Conservation (phyloP, 352 stramenopile species). For the Pythium folliculosum region DNA sequence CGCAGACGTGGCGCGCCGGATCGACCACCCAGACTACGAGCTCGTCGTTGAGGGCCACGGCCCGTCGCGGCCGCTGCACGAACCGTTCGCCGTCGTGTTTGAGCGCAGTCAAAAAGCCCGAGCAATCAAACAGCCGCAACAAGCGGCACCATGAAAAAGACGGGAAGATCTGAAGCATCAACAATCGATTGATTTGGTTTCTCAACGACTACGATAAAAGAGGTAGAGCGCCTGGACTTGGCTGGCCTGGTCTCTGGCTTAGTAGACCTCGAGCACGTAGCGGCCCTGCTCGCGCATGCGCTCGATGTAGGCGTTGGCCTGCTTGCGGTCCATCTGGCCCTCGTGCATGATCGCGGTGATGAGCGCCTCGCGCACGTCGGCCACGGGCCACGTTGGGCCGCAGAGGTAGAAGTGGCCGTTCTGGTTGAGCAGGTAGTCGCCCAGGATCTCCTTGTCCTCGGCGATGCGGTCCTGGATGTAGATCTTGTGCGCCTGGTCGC, state of each 20-base stretch:
- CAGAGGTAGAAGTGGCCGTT: constrained; percentile 89
- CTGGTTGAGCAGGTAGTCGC: constrained; percentile 68
- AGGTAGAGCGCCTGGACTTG: neutral
- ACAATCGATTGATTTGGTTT: neutral
- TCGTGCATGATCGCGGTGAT: constrained; percentile 55
- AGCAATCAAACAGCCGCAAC: neutral
- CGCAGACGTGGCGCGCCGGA: constrained; percentile 32
- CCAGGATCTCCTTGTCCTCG: constrained; percentile 77
- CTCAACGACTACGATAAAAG: neutral
- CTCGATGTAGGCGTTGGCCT: constrained; percentile 73
- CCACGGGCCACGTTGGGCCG: constrained; percentile 79
- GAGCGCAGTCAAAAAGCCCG: neutral
- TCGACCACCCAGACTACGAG: constrained; percentile 45
- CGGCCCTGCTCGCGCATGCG: constrained; percentile 77
- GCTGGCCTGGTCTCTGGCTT: constrained; percentile 26
- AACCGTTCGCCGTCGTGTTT: constrained; percentile 8
- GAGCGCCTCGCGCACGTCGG: constrained; percentile 72
- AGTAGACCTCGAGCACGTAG: constrained; percentile 88
- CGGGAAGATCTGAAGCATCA: no score
- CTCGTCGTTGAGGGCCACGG: constrained; percentile 61
- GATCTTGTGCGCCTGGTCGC: constrained; percentile 88
- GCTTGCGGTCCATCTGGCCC: constrained; percentile 58
- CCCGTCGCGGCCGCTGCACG: constrained; percentile 43
- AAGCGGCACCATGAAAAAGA: neutral
- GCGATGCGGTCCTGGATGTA: constrained; percentile 90